Evolutionary conservation across 2,329 filamentous ascomycete species (phyloP).

Genomic region (Amylocarpus encephaloides): DNA sequence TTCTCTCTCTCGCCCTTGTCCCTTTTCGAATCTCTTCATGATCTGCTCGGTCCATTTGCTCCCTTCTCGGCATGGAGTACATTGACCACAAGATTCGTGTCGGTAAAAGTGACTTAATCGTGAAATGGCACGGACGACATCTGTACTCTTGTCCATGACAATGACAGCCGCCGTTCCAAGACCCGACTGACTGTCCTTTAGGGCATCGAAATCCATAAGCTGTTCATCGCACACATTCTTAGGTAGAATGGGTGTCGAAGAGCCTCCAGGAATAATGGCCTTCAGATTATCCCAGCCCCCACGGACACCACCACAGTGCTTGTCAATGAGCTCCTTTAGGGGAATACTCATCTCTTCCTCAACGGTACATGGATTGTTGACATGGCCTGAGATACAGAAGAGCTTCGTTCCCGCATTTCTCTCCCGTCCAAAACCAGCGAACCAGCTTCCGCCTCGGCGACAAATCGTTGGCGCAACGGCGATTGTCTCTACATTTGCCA

Average conservation of each 20-base stretch:
- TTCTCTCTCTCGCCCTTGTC: constrained; percentile 79
- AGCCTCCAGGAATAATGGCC: constrained; percentile 92
- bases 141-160: constrained; percentile 97
- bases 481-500: constrained; percentile 96
- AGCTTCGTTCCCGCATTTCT: constrained; percentile 97
- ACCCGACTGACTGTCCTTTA: constrained; percentile 97
- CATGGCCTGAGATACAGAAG: constrained; percentile 95
- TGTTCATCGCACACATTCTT: constrained; percentile 88
- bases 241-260: constrained; percentile 91
- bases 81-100: constrained; percentile 97
- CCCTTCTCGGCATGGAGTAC: constrained; percentile 97
- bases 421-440: constrained; percentile 88
- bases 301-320: constrained; percentile 93
- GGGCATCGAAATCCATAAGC: constrained; percentile 96
- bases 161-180: constrained; percentile 96
- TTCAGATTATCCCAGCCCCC: constrained; percentile 98
- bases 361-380: constrained; percentile 97
- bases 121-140: constrained; percentile 89
- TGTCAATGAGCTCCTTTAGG: constrained; percentile 91
- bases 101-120: constrained; percentile 95
- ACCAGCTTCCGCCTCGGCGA: constrained; percentile 88
- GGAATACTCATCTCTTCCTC: constrained; percentile 99
- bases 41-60: constrained; percentile 99
- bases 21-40: constrained; percentile 93
- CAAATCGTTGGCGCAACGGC: constrained; percentile 94